These are phyloP conservation scores for Ophiostoma ips DNA, from an alignment of 2,329 filamentous ascomycete species.

Conservation along the genomic window DNA sequence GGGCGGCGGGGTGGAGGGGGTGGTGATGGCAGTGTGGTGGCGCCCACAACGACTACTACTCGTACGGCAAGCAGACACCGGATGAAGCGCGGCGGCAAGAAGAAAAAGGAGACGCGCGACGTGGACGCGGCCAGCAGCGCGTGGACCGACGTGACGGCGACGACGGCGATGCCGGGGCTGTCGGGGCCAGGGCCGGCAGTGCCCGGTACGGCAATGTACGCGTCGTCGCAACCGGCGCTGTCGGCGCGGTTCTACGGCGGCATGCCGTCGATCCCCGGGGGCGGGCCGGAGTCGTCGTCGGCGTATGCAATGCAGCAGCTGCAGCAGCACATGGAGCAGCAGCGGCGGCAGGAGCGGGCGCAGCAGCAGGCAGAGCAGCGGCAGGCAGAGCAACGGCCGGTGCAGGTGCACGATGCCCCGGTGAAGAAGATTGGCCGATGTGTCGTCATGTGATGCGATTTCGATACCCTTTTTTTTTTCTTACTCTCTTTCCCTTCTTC, in stretches of 20 bases:
- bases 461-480: neutral
- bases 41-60: no score
- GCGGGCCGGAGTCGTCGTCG: conserved; percentile 10
- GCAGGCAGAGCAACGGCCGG: neutral
- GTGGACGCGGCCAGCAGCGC: conserved; percentile 13
- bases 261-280: conserved; percentile 9
- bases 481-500: neutral
- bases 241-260: neutral
- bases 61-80: neutral
- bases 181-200: neutral
- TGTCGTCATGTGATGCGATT: conserved; percentile 13
- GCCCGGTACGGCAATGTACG: neutral
- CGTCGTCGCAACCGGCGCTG: conserved; percentile 4
- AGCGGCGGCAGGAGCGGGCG: conserved; percentile 1
- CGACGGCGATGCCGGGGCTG: neutral
- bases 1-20: no score
- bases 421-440: conserved; percentile 7
- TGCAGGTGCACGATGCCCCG: neutral
- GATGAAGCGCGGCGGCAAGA: neutral
- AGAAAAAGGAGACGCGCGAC: conserved; percentile 7
- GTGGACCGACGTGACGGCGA: conserved; percentile 38
- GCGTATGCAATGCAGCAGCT: conserved; percentile 13
- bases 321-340: conserved; percentile 10
- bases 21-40: no score
- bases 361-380: conserved; percentile 1